These are phyloP conservation scores for Trifolium subterraneum DNA, from an alignment of 306 rosid genomes.

Conservation along the genomic window DNA sequence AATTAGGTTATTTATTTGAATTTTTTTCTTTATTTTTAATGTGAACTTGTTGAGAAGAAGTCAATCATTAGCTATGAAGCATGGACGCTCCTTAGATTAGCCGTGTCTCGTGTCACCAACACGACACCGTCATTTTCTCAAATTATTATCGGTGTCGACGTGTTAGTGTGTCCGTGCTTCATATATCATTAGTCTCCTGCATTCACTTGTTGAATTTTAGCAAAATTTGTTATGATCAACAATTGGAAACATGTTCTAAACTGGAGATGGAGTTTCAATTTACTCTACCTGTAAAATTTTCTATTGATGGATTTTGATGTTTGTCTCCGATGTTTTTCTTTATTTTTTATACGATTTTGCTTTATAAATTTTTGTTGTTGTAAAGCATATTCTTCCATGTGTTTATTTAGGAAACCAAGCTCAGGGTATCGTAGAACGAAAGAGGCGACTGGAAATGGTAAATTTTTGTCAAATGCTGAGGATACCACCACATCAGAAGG, in stretches of 20 bases:
- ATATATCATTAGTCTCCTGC: background rate
- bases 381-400: constrained; percentile 27
- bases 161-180: too few relatives aligned
- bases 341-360: background rate
- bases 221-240: constrained; percentile 1
- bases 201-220: constrained; percentile 16
- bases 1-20: background rate
- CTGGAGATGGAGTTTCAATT: background rate
- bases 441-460: constrained; percentile 75
- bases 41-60: constrained; percentile 8
- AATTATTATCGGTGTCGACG: too few relatives aligned
- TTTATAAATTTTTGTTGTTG: background rate
- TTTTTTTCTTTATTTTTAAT: background rate
- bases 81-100: too few relatives aligned
- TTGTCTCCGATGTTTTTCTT: background rate
- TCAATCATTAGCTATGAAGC: background rate
- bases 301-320: background rate
- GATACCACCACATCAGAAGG: constrained; percentile 47
- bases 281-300: background rate
- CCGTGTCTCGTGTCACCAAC: too few relatives aligned
- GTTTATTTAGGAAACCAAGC: constrained; percentile 68
- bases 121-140: too few relatives aligned
- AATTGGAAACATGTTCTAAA: background rate
- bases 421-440: constrained; percentile 63
- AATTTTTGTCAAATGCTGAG: constrained; percentile 57